Percentiles rank a stretch among this genome's conserved stretches.
These are phyloP conservation scores for Paraleonurus japonicus DNA, from an alignment of 257 asterid species.

Conservation along the genomic window DNA sequence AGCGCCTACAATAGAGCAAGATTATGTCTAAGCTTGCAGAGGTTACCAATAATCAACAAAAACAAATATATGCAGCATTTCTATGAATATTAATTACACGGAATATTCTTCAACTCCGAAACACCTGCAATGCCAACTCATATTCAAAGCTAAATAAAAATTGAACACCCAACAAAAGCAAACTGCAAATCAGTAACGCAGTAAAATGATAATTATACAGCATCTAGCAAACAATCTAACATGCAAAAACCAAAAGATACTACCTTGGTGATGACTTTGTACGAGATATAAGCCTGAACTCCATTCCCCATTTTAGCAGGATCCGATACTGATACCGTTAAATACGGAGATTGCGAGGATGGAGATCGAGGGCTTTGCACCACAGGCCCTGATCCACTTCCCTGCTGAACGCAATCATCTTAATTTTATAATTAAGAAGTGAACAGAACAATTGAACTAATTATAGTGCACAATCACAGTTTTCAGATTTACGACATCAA, in stretches of 20 bases:
- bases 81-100: neutral
- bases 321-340: constrained; percentile 84
- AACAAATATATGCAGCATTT: neutral
- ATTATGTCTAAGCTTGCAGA: neutral
- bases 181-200: constrained; percentile 9
- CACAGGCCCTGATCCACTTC: constrained; percentile 67
- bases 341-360: constrained; percentile 59
- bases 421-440: constrained; percentile 14
- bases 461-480: constrained; percentile 18
- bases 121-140: constrained; percentile 8
- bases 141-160: neutral
- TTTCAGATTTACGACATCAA: constrained; percentile 23
- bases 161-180: constrained; percentile 15
- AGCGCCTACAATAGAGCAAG: neutral
- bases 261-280: constrained; percentile 96
- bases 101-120: neutral
- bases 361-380: constrained; percentile 92
- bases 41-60: neutral
- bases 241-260: constrained; percentile 12
- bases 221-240: neutral
- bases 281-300: constrained; percentile 97
- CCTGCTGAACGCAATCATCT: constrained; percentile 53
- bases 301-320: constrained; percentile 99
- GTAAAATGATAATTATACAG: constrained; percentile 4
- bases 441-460: neutral